Evolutionary conservation across 2,329 filamentous ascomycete species (phyloP), one percentile per base, ranked within the genome.

Genomic region (Aureobasidium subglaciale): DNA sequence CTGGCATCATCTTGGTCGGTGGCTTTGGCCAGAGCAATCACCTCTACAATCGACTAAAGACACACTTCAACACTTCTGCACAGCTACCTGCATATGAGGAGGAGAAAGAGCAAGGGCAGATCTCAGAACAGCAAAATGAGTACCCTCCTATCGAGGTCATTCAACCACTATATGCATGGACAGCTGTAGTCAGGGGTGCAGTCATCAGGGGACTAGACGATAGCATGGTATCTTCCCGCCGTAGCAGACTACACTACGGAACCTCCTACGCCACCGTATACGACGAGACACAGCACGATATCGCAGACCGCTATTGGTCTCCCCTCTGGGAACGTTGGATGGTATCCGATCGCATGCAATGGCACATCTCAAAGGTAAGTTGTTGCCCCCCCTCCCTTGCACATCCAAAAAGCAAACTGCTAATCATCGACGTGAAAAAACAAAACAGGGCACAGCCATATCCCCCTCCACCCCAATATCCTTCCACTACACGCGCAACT

Each of bases 401-500:
- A n/a, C n/a, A n/a, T n/a, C n/a, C 55, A 5, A 37, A 37, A 20
- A 16, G 24, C 10, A 11, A 25, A n/a, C n/a, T n/a, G n/a, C n/a
- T n/a, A n/a, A n/a, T n/a, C n/a, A n/a, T n/a, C n/a, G n/a, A n/a
- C n/a, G 43, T 37, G 20, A 13, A n/a, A 56, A 30, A 22, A n/a
- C 7, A 30, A 48, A 42, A 42, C 60, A 87, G 84, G 87, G 86
- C 57, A 86, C 89, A 62, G 81, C 86, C 34, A 80, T 91, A 34
- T 90, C 86, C 7, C 84, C 87, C n/a, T 74, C 83, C 1, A 78
- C 81, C 1, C 87, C 88, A 0, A 85, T 91, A 57, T 86, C 86
- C 2, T 91, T 92, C 71, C 87, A 91, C 74, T 92, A 91, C 71
- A 91, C 88, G 3, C 84, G 88, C 59, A 92, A 91, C 70, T 92